These are phyloP conservation scores for Daldinia eschscholtzii DNA, from an alignment of 2,329 filamentous ascomycete species.

Conservation along the genomic window DNA sequence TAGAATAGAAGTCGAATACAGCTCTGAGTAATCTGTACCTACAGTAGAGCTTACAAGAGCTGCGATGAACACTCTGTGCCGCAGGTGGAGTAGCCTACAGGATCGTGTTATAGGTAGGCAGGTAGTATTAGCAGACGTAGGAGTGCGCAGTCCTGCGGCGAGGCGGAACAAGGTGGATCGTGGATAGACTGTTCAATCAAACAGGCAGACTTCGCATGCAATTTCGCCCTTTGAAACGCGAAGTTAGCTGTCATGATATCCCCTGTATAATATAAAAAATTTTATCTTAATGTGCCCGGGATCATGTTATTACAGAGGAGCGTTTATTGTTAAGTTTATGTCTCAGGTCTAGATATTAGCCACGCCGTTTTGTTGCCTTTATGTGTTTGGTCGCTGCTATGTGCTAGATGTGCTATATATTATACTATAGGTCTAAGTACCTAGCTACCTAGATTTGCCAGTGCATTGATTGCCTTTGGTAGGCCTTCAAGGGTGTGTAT, in stretches of 20 bases:
- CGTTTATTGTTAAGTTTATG: conserved; percentile 9
- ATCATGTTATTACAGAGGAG: conserved; percentile 30
- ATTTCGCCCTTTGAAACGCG: conserved; percentile 37
- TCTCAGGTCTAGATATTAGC: conserved; percentile 26
- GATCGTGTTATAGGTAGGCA: conserved; percentile 30
- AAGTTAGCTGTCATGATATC: conserved; percentile 30
- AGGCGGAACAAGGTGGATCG: conserved; percentile 34
- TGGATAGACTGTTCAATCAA: conserved; percentile 30
- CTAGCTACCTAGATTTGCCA: neutral
- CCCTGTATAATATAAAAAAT: conserved; percentile 23
- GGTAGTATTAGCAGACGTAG: conserved; percentile 35
- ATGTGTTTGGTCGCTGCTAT: neutral
- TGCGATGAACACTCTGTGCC: conserved; percentile 22
- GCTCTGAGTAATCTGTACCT: conserved; percentile 11
- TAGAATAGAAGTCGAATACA: conserved; percentile 16
- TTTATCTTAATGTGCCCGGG: conserved; percentile 17
- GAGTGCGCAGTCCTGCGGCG: conserved; percentile 39
- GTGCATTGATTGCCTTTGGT: neutral
- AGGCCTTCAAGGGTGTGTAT: neutral
- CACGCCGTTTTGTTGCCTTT: conserved; percentile 16
- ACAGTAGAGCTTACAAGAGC: conserved; percentile 4
- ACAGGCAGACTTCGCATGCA: conserved; percentile 27
- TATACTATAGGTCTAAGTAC: neutral
- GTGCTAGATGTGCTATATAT: neutral
- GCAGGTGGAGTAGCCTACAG: conserved; percentile 31